Base-by-base conservation (phyloP, 768 basidiomycete species). In the Tubosaeta sp. region DNA sequence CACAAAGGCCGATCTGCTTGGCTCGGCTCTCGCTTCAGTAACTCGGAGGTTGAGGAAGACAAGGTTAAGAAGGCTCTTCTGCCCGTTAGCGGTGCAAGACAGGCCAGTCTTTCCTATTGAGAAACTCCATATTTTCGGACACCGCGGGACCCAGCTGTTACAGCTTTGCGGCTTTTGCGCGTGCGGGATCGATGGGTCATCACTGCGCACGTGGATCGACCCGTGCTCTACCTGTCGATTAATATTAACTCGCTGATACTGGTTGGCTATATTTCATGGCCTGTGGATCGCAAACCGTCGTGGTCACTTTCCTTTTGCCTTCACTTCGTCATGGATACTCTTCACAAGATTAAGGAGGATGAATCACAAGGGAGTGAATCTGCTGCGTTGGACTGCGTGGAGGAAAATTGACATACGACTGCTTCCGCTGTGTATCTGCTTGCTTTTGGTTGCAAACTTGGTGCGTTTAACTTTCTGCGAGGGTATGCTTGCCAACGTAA, bases 361-460 rank as follows among this genome's bases (percentile, higher is more conserved):
- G 59, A 54, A 31, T 33, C 52, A 13, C 52, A 44, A 8, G 45
- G 58, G n/a, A 27, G 11, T 2, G 52, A 59, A 8, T 8, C 19
- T 42, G 27, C 14, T 22, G 27, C 19, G 4, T 61, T 78, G 26
- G 76, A 77, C 41, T 64, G 71, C 26, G 14, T 43, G 42, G 42
- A 26, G 42, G 45, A 82, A 81, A 60, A 60, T 82, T 32, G 80
- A 82, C 47, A 51, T 64, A 41, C 71, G 71, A 61, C 57, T 81
- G 22, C 63, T 82, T 32, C 79, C 80, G 2, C 61, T 82, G 17
- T 74, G 76, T 8, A 69, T 76, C 14, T 68, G 73, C 51, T 78
- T 80, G 56, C 77, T 77, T 52, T 62, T 81, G 29, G 66, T 82
- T 17, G 73, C 75, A 17, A 76, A 77, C 56, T 54, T 83, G 64